These are phyloP conservation scores for Calonectria leucothoes DNA, from an alignment of 2,329 filamentous ascomycete genomes.

Conservation along the genomic window DNA sequence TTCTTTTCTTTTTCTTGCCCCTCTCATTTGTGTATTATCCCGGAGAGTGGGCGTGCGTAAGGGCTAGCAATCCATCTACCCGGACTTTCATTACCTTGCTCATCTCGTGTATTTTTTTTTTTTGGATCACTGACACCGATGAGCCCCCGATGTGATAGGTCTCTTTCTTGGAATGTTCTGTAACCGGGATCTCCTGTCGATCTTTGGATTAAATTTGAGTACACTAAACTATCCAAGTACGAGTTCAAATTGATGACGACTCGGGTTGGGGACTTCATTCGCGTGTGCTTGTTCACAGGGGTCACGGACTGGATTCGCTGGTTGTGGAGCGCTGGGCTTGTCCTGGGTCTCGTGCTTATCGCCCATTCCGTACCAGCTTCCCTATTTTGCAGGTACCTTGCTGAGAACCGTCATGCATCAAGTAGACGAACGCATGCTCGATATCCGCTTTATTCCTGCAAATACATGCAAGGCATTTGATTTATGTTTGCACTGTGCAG, in stretches of 20 bases:
- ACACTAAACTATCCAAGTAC: background rate
- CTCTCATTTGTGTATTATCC: background rate
- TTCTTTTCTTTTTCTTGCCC: background rate
- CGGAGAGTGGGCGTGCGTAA: conserved; percentile 2
- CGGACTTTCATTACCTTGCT: conserved; percentile 19
- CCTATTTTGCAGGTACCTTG: background rate
- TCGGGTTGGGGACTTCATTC: background rate
- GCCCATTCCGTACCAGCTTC: background rate
- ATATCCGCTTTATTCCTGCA: background rate
- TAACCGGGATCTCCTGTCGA: conserved; percentile 36
- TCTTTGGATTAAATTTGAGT: conserved; percentile 28
- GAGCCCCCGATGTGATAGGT: background rate
- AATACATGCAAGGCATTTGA: conserved; percentile 8
- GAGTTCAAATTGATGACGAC: background rate
- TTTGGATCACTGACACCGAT: background rate
- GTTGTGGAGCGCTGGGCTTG: background rate
- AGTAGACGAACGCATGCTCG: conserved; percentile 1
- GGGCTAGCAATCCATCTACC: conserved; percentile 7
- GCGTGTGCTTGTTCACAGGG: background rate
- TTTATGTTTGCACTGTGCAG: conserved; percentile 1
- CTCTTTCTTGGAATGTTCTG: conserved; percentile 25
- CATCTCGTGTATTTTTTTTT: conserved; percentile 17
- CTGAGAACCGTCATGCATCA: background rate
- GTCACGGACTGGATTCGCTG: background rate
- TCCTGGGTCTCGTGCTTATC: conserved; percentile 3